Base-by-base conservation (phyloP, 1,284 basidiomycete genomes). In the Ceratorhiza oryzae-sativae region DNA sequence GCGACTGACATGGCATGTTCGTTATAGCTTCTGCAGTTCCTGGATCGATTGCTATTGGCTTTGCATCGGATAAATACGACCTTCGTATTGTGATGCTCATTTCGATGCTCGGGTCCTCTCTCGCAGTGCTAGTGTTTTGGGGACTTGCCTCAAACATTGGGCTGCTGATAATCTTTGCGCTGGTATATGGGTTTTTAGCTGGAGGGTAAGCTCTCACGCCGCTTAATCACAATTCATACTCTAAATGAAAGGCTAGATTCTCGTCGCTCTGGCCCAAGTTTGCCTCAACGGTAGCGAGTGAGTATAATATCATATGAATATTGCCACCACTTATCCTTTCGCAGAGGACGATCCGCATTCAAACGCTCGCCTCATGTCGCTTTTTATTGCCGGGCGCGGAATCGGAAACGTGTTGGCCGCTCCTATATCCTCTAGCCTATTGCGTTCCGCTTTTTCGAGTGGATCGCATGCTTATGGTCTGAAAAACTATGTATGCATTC, bases 181-280 rank as follows among this genome's bases (percentile, higher is more conserved):
- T 73, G 13, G 23, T 70, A 12, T 75, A 74, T 42, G 74, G 74
- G 2, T 75, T 75, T 48, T 63, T 67, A 13, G 71, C 74, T 34
- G 74, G 74, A 68, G 73, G 73, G 73, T 74, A 39, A n/a, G 73
- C 42, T 53, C 3, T n/a, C 5, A 8, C 25, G 12, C 15, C 36
- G 20, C 25, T 10, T 23, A 0, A 0, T 23, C 27, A 13, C 9
- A 46, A 41, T 9, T n/a, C n/a, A 49, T 30, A 41, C 15, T 41
- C 60, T 45, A 25, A 58, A 8, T 32, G 15, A 39, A 10, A 27
- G 46, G 1, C 39, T 48, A 74, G 73, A 2, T 73, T 71, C 56
- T 75, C 74, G 5, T 55, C 73, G 9, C 71, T 74, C 32, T 75
- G 74, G 74, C 71, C 74, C 8, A 72, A 70, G 46, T 75, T 75